Conservation (phyloP, 164 flowering plant genomes). For the Annona cherimola region DNA sequence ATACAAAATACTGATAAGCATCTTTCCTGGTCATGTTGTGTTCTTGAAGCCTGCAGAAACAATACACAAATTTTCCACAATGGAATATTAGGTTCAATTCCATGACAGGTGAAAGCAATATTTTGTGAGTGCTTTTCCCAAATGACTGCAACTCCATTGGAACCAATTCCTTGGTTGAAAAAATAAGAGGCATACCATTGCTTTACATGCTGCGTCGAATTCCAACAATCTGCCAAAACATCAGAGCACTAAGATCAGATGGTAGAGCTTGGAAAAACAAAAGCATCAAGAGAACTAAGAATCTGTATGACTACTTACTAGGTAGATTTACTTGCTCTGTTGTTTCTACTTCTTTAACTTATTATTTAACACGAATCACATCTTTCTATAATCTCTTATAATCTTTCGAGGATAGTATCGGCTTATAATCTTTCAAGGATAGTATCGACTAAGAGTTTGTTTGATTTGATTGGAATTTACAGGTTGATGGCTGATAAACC, state of each 20-base stretch:
- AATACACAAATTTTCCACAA: not conserved
- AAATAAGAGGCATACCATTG: conserved; percentile 50
- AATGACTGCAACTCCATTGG: not conserved
- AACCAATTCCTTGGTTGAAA: not conserved
- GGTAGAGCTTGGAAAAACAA: not conserved
- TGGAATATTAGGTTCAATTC: not conserved
- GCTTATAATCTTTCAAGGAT: no score
- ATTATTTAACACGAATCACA: no score
- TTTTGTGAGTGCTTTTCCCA: not conserved
- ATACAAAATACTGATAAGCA: conserved; percentile 88
- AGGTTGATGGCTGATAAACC: no score
- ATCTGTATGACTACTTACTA: no score
- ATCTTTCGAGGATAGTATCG: no score
- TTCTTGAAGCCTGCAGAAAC: conserved; percentile 68
- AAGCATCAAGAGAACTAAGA: conserved; percentile 6
- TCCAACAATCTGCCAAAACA: conserved; percentile 86
- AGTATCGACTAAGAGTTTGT: no score
- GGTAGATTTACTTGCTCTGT: no score
- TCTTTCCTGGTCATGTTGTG: conserved; percentile 70
- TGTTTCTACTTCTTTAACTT: no score
- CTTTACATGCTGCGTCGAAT: conserved; percentile 61
- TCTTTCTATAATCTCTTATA: no score
- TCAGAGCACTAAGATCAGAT: conserved; percentile 2
- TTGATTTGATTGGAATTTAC: no score
- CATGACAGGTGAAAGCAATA: not conserved